Percentiles rank a stretch among this genome's conserved stretches.
These are phyloP conservation scores for Aureobasidium subglaciale DNA, from an alignment of 2,329 filamentous ascomycete species.

Conservation along the genomic window DNA sequence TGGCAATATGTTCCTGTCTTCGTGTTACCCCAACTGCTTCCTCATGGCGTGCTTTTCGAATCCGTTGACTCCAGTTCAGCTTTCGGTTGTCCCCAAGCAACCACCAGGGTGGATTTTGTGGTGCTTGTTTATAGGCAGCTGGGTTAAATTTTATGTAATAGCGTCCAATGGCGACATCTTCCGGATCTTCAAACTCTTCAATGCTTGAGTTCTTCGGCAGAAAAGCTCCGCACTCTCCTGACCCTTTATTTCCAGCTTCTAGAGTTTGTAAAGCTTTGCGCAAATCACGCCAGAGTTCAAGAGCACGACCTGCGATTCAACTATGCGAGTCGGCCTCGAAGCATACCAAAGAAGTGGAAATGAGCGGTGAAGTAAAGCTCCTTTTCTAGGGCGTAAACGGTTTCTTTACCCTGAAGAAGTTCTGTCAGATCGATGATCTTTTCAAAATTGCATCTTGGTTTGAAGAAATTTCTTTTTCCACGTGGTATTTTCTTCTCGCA, in stretches of 20 bases:
- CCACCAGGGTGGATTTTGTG: conserved; percentile 4
- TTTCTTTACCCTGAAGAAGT: conserved; percentile 11
- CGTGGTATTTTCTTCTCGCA: not conserved
- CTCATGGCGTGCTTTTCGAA: not conserved
- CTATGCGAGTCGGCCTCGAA: not conserved
- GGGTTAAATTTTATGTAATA: conserved; percentile 9
- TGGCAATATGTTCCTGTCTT: not conserved
- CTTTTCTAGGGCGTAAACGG: not conserved
- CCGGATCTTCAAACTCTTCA: conserved; percentile 1
- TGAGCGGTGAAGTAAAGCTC: conserved; percentile 12
- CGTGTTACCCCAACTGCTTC: conserved; percentile 1
- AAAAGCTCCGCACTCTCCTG: conserved; percentile 1
- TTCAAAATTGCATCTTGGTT: not conserved
- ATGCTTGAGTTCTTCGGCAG: not conserved
- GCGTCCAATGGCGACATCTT: conserved; percentile 9
- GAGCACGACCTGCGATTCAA: conserved; percentile 2
- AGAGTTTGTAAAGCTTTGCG: not conserved
- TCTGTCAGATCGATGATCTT: conserved; percentile 8
- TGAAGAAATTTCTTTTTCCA: conserved; percentile 13
- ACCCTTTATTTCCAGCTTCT: not conserved
- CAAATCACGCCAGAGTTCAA: conserved; percentile 1
- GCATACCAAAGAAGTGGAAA: not conserved
- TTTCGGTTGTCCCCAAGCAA: conserved; percentile 5
- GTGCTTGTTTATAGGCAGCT: not conserved
- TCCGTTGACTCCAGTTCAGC: not conserved